Evolutionary conservation across 495 filamentous ascomycete species (phyloP).

Genomic region (Oleoguttula mirabilis): DNA sequence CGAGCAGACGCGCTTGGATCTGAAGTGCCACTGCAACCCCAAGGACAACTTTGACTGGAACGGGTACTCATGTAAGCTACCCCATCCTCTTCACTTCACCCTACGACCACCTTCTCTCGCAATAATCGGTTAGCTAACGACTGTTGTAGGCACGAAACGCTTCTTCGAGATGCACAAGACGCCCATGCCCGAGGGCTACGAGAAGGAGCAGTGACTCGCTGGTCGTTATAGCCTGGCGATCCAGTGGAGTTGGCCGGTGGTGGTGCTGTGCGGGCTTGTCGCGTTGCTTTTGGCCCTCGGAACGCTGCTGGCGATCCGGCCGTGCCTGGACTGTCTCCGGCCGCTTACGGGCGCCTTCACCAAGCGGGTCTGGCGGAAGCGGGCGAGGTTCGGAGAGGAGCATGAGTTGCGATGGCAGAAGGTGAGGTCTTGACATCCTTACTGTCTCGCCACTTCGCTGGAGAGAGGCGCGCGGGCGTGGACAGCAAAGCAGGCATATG

Average conservation of each 20-base stretch:
- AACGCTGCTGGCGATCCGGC: neutral
- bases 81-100: neutral
- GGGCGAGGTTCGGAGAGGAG: no score
- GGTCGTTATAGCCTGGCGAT: slow-evolving; percentile 1
- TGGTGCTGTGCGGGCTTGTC: neutral
- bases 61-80: slow-evolving; percentile 74
- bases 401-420: no score
- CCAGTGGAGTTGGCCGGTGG: neutral
- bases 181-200: slow-evolving; percentile 46
- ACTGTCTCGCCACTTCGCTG: no score
- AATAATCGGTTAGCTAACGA: neutral
- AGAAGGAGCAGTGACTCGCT: slow-evolving; percentile 17
- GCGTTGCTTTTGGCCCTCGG: neutral
- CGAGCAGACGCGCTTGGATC: slow-evolving; percentile 63
- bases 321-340: neutral
- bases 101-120: no score
- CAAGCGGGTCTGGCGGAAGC: no score
- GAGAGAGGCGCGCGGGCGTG: no score
- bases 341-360: no score
- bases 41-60: slow-evolving; percentile 99
- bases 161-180: slow-evolving; percentile 74
- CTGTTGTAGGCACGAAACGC: slow-evolving; percentile 53
- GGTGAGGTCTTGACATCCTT: no score
- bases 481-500: no score
- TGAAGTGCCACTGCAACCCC: slow-evolving; percentile 88